Conservation (phyloP, 2,329 filamentous ascomycete species). For the Fusarium abutilonis region DNA sequence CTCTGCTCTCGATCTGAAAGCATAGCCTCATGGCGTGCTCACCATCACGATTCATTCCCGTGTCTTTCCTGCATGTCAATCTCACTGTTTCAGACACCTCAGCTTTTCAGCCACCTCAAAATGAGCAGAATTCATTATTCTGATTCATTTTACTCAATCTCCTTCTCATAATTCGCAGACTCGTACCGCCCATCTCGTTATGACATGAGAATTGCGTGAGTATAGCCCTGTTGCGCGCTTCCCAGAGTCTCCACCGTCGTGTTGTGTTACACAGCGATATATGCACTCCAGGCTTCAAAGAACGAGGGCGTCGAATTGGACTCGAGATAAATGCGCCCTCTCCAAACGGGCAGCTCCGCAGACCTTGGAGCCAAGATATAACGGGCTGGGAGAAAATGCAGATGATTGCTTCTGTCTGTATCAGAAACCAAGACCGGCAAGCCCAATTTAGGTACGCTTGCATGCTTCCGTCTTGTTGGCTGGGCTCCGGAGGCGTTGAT, state of each 20-base stretch:
- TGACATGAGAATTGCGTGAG: background rate
- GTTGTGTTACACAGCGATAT: constrained; percentile 4
- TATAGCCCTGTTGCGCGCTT: background rate
- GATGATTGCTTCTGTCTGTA: background rate
- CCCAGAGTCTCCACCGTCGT: background rate
- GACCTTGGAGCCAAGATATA: background rate
- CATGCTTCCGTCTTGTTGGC: background rate
- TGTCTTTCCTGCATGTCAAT: too few species aligned
- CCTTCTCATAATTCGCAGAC: background rate
- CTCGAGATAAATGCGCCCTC: background rate
- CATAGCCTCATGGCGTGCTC: too few species aligned
- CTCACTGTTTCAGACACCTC: background rate
- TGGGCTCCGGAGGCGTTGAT: background rate
- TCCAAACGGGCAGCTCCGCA: background rate
- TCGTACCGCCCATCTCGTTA: background rate
- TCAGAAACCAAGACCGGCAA: background rate
- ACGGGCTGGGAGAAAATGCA: background rate
- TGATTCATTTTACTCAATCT: background rate
- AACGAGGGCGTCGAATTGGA: background rate
- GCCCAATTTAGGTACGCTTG: background rate
- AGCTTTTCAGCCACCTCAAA: background rate
- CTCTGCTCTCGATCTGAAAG: too few species aligned
- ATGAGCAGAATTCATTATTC: background rate
- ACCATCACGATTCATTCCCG: too few species aligned
- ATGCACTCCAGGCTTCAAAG: constrained; percentile 2